Conservation (phyloP, 495 filamentous ascomycete species). For the Cryomyces antarcticus region DNA sequence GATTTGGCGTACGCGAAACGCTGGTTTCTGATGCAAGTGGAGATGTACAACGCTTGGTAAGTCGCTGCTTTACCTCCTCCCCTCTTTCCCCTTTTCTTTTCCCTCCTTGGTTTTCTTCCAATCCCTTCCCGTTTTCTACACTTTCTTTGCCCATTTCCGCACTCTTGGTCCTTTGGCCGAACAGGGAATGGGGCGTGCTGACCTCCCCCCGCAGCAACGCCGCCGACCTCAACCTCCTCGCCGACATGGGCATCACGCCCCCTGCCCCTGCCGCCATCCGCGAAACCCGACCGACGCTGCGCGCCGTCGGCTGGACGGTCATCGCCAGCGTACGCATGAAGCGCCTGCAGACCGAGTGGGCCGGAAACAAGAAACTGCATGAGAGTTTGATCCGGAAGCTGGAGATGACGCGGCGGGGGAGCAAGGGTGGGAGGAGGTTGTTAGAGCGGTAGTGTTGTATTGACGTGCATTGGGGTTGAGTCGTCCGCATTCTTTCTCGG, state of each 20-base stretch:
- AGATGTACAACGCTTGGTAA: conserved; percentile 69
- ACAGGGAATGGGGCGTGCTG: background rate
- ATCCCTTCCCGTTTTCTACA: background rate
- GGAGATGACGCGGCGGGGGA: background rate
- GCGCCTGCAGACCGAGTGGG: conserved; percentile 28
- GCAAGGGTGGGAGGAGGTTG: background rate
- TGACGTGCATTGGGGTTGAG: too few relatives aligned
- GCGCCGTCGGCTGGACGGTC: conserved; percentile 30
- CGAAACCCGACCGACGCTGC: conserved; percentile 23
- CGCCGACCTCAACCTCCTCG: conserved; percentile 66
- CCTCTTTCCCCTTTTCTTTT: conserved; percentile 2
- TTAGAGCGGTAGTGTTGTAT: background rate
- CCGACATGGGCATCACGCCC: conserved; percentile 50
- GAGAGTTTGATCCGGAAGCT: conserved; percentile 13
- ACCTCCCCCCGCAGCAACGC: conserved; percentile 46
- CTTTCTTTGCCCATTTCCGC: background rate
- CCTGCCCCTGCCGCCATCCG: conserved; percentile 21
- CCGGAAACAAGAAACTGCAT: conserved; percentile 14
- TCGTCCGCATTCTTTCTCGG: too few relatives aligned
- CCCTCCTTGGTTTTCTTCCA: background rate
- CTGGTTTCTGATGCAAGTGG: conserved; percentile 58
- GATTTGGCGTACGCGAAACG: conserved; percentile 66
- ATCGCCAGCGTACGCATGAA: conserved; percentile 34
- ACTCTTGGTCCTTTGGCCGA: background rate
- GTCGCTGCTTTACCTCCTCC: conserved; percentile 15